Evolutionary conservation across 768 basidiomycete species (phyloP), one percentile per base, ranked within the genome.

Genomic region (Cyathus striatus): DNA sequence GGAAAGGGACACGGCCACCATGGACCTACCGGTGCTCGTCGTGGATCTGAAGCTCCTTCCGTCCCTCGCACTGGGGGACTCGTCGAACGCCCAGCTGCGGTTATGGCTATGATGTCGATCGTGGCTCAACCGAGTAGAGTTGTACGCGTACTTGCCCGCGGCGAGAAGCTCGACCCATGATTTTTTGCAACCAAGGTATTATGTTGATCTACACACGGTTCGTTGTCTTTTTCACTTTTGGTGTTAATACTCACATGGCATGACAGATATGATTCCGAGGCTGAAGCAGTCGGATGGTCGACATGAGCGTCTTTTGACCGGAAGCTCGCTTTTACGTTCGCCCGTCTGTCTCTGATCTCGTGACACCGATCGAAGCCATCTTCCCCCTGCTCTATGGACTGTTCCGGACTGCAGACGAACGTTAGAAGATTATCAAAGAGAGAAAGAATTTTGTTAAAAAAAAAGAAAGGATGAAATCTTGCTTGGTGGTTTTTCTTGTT

Each of bases 101-200:
- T 87, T 37, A 78, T 81, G 72, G 81, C 83, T 3, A 86, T 90
- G 85, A 87, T 86, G 84, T 83, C 83, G 49, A 76, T 78, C 60
- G 73, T 86, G 6, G 69, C 81, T 17, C 82, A 86, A 49, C 82
- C 85, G 5, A 83, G 76, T 59, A 83, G 79, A 48, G 82, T 86
- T 49, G 81, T 90, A 24, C 72, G 87, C 20, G 83, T 91, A 22
- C 76, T 91, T 46, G 86, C 89, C 1, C 78, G 89, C 10, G 89
- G 89, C 23, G 89, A 91, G 72, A 89, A 90, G 61, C 62, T 91
- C 41, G 87, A 91, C 33, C 66, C 69, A n/a, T 4, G 35, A 20
- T 37, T 37, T 30, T 37, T 3, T 20, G n/a, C 3, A 37, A n/a
- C n/a, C n/a, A n/a, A n/a, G n/a, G n/a, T n/a, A n/a, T n/a, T n/a